phyloP scores from a whole-genome alignment of 306 rosid species.

The Acacia crassicarpa region DNA sequence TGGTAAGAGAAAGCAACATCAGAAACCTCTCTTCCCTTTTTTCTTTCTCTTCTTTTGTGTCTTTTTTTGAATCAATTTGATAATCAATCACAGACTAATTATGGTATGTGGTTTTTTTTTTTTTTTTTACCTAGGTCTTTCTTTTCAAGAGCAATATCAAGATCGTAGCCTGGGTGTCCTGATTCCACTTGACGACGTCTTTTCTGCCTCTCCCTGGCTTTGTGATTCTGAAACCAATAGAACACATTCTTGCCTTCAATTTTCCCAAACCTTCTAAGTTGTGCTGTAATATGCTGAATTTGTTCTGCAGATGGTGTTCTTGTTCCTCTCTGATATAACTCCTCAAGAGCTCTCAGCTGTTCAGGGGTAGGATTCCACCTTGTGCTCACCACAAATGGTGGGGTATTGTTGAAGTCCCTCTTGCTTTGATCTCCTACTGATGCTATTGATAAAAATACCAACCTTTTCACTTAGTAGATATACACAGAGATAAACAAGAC shows the following conservation, averaged over 20 bases:
- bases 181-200: slow-evolving; percentile 82
- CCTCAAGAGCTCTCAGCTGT: slow-evolving; percentile 82
- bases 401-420: slow-evolving; percentile 46
- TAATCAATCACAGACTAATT: background rate
- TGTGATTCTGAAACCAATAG: slow-evolving; percentile 85
- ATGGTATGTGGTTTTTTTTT: slow-evolving; percentile 6
- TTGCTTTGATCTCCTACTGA: slow-evolving; percentile 51
- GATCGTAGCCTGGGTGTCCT: background rate
- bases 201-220: slow-evolving; percentile 79
- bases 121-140: slow-evolving; percentile 48
- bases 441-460: slow-evolving; percentile 13
- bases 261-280: slow-evolving; percentile 67
- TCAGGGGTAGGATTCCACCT: slow-evolving; percentile 98
- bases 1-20: background rate
- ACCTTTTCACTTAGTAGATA: background rate
- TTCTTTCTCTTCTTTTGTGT: background rate
- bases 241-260: slow-evolving; percentile 81
- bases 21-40: background rate
- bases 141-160: slow-evolving; percentile 37
- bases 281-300: slow-evolving; percentile 70
- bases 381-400: slow-evolving; percentile 76
- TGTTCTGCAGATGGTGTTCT: slow-evolving; percentile 87
- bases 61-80: slow-evolving; percentile 1
- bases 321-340: slow-evolving; percentile 76
- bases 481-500: background rate